A percentile compares a stretch with the other conserved stretches of the same genome.
These are phyloP conservation scores for Trametes versicolor DNA, from an alignment of 1,284 basidiomycete species.

Conservation along the genomic window DNA sequence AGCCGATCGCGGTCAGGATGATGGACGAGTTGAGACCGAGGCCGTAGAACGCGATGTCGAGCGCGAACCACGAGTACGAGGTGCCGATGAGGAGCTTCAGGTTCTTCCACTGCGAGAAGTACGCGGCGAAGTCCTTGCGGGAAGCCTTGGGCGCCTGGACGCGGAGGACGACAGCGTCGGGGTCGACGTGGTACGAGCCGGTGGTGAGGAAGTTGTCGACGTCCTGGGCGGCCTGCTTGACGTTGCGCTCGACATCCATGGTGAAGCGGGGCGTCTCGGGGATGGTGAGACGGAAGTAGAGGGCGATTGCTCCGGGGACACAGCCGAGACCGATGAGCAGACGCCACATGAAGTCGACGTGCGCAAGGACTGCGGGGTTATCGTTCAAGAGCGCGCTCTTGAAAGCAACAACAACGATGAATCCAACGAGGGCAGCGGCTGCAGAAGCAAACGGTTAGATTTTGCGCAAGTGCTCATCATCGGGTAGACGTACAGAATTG, in stretches of 20 bases:
- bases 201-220: conserved; percentile 72
- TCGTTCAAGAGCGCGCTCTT: conserved; percentile 58
- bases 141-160: conserved; percentile 72
- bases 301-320: conserved; percentile 70
- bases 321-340: conserved; percentile 77
- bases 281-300: conserved; percentile 83
- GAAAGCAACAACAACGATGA: conserved; percentile 66
- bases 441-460: background rate
- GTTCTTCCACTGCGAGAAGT: conserved; percentile 74
- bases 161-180: conserved; percentile 65
- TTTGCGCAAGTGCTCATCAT: conserved; percentile 26
- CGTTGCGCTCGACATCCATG: conserved; percentile 89
- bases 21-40: conserved; percentile 81
- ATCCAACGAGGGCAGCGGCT: conserved; percentile 64
- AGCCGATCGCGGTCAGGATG: conserved; percentile 66
- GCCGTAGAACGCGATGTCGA: conserved; percentile 84
- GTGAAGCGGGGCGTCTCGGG: conserved; percentile 88
- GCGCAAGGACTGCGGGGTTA: conserved; percentile 48
- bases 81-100: conserved; percentile 64
- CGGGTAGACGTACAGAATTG: conserved; percentile 51
- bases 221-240: conserved; percentile 76
- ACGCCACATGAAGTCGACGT: conserved; percentile 73
- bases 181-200: conserved; percentile 60
- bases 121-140: conserved; percentile 65
- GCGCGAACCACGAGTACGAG: conserved; percentile 71